phyloP scores from a whole-genome alignment of 345 rosid species.

The Kandelia obovata region DNA sequence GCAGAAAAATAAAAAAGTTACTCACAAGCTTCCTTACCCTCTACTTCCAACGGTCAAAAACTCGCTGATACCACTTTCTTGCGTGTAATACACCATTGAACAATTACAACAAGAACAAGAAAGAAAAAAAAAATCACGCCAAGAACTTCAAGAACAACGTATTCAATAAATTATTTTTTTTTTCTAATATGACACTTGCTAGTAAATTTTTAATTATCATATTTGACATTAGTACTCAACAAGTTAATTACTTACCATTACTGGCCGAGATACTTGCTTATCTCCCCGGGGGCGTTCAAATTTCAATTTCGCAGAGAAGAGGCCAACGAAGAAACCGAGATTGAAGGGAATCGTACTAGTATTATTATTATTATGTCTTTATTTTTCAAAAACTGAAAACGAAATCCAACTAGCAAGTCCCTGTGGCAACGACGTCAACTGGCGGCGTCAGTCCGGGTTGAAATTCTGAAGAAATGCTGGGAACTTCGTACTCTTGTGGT shows the following conservation, averaged over 20 bases:
- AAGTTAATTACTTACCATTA: conserved; percentile 44
- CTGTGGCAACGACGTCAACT: conserved; percentile 34
- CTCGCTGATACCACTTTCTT: not conserved
- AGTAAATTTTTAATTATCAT: too few relatives aligned
- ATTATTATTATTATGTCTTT: too few relatives aligned
- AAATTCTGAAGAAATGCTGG: too few relatives aligned
- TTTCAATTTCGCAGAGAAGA: conserved; percentile 18
- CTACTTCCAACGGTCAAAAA: conserved; percentile 29
- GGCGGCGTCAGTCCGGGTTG: conserved; percentile 16
- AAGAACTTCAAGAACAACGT: too few relatives aligned
- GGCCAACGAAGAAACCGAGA: conserved; percentile 24
- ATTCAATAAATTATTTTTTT: too few relatives aligned
- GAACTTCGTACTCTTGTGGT: too few relatives aligned
- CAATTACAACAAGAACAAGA: conserved; percentile 12
- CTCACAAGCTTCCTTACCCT: conserved; percentile 8
- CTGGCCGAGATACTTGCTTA: conserved; percentile 12
- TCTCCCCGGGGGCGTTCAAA: conserved; percentile 9
- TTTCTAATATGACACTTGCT: too few relatives aligned
- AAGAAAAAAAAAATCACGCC: not conserved
- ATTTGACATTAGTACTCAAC: not conserved
- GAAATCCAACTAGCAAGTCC: conserved; percentile 12
- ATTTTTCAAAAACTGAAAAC: conserved; percentile 2
- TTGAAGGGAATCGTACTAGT: conserved; percentile 5
- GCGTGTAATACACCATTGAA: not conserved
- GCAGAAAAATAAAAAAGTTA: not conserved